phyloP scores from a whole-genome alignment of 768 basidiomycete genomes.

The Pilatotrama ljubarskyi region DNA sequence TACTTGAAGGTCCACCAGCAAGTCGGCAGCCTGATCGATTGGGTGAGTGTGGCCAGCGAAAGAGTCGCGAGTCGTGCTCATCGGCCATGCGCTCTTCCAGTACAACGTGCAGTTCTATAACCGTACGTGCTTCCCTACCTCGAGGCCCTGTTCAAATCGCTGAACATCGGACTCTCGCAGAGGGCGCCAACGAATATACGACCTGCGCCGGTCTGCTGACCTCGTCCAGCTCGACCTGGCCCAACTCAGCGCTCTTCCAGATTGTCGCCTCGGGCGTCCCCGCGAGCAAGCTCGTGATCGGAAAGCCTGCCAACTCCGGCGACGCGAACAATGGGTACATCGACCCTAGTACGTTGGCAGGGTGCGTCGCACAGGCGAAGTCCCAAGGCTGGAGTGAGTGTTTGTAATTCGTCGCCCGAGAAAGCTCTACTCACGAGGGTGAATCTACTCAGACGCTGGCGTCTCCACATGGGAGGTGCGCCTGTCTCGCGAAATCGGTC shows the following conservation, averaged over 20 bases:
- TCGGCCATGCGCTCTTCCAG: slow-evolving; percentile 21
- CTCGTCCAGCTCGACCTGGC: slow-evolving; percentile 60
- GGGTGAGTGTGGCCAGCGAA: slow-evolving; percentile 33
- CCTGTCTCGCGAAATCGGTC: not conserved
- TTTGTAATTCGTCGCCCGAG: not conserved
- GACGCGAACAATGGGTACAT: slow-evolving; percentile 60
- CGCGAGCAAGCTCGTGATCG: slow-evolving; percentile 54
- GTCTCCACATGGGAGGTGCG: slow-evolving; percentile 44
- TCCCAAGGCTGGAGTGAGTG: slow-evolving; percentile 66
- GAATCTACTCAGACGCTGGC: slow-evolving; percentile 32
- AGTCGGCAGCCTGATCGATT: slow-evolving; percentile 47
- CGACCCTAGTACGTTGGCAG: slow-evolving; percentile 51
- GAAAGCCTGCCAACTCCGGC: slow-evolving; percentile 46
- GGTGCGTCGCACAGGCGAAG: slow-evolving; percentile 62
- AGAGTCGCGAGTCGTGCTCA: not conserved
- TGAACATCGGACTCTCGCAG: slow-evolving; percentile 33
- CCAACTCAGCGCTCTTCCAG: slow-evolving; percentile 57
- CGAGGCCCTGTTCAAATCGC: not conserved
- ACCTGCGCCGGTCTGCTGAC: slow-evolving; percentile 61
- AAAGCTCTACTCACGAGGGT: not conserved
- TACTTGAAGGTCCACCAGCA: slow-evolving; percentile 40
- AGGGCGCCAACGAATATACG: slow-evolving; percentile 63
- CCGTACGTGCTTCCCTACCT: slow-evolving; percentile 26
- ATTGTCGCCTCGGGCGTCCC: slow-evolving; percentile 49
- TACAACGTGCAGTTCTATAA: slow-evolving; percentile 47